Conservation (phyloP, 2,329 filamentous ascomycete species). For the Hymenoscyphus fraxineus region DNA sequence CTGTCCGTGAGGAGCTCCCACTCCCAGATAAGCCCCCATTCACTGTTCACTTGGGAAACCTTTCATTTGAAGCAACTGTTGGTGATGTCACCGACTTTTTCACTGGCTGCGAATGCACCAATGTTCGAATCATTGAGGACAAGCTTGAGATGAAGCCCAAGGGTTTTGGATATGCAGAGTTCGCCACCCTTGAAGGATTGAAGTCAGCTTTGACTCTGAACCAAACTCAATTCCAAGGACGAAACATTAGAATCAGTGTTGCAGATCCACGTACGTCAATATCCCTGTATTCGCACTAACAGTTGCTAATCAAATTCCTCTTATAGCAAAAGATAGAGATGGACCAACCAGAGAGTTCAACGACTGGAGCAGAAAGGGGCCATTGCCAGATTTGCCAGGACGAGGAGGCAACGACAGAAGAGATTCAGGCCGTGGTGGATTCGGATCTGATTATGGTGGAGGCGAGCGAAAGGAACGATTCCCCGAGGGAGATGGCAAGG, state of each 20-base stretch:
- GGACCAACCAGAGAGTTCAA: slow-evolving; percentile 67
- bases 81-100: slow-evolving; percentile 86
- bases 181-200: slow-evolving; percentile 79
- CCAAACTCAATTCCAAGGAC: slow-evolving; percentile 77
- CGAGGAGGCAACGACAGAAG: slow-evolving; percentile 47
- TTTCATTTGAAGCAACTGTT: slow-evolving; percentile 88
- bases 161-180: slow-evolving; percentile 97
- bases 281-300: slow-evolving; percentile 32
- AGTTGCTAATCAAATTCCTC: slow-evolving; percentile 17
- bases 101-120: slow-evolving; percentile 76
- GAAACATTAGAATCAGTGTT: slow-evolving; percentile 88
- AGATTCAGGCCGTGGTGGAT: slow-evolving; percentile 49
- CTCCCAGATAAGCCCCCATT: slow-evolving; percentile 90
- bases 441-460: slow-evolving; percentile 48
- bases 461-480: slow-evolving; percentile 72
- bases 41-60: slow-evolving; percentile 93
- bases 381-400: slow-evolving; percentile 68
- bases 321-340: slow-evolving; percentile 75
- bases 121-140: slow-evolving; percentile 94
- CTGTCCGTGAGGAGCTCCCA: slow-evolving; percentile 71
- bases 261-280: slow-evolving; percentile 86
- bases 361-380: slow-evolving; percentile 92
- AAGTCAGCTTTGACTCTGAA: slow-evolving; percentile 86
- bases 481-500: slow-evolving; percentile 67
- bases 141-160: slow-evolving; percentile 91